A percentile compares a stretch with the other conserved stretches of the same genome.
Evolutionary conservation across 1,284 basidiomycete genomes (phyloP).

Genomic region (Xerocomus amazonicus): DNA sequence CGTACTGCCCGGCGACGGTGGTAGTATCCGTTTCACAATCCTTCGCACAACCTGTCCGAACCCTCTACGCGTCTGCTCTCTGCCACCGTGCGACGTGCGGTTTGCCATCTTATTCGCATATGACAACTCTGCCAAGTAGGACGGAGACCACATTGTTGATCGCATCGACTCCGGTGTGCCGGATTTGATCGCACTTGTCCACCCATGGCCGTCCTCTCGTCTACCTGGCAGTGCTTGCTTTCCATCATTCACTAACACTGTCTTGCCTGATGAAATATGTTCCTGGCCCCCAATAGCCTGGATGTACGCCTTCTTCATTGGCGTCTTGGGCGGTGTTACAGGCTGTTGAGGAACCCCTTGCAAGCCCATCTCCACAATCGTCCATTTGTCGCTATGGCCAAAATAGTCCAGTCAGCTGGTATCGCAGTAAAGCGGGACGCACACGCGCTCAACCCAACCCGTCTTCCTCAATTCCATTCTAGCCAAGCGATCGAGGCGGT

Average conservation of each 20-base stretch:
- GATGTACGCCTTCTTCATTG: background rate
- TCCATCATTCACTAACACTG: background rate
- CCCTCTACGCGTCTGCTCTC: constrained; percentile 12
- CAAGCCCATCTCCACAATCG: constrained; percentile 25
- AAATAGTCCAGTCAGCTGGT: background rate
- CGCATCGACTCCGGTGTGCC: constrained; percentile 3
- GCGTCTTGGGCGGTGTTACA: constrained; percentile 10
- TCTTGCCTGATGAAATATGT: background rate
- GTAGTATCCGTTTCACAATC: constrained; percentile 23
- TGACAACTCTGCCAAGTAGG: background rate
- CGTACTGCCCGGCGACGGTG: constrained; percentile 7
- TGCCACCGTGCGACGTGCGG: background rate
- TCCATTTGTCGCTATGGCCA: constrained; percentile 26
- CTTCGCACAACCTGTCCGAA: constrained; percentile 23
- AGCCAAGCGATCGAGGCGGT: constrained; percentile 29
- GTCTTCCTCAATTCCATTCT: constrained; percentile 29
- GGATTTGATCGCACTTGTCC: background rate
- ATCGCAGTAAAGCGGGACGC: background rate
- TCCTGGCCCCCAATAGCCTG: background rate
- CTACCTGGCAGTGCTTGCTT: background rate
- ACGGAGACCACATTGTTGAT: constrained; percentile 1
- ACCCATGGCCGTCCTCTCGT: background rate
- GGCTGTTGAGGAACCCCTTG: constrained; percentile 1
- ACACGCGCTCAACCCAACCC: constrained; percentile 31
- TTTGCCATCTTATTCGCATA: background rate